These are phyloP conservation scores for Chalciporus sphaerocephalus DNA, from an alignment of 768 basidiomycete genomes.

Conservation along the genomic window DNA sequence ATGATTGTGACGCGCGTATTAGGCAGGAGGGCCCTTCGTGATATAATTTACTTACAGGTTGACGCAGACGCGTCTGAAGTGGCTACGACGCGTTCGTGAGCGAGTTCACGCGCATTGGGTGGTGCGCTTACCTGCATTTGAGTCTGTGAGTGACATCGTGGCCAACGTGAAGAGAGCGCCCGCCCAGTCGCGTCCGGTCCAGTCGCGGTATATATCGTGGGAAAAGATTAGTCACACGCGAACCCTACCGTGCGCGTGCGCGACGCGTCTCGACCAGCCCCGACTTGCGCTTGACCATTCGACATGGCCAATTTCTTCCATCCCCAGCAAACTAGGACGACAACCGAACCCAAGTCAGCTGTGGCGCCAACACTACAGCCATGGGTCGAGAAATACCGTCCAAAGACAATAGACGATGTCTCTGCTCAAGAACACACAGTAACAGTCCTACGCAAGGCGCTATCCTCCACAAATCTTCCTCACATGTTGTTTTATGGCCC, in stretches of 20 bases:
- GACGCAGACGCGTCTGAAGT: conserved; percentile 6
- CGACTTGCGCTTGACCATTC: no score
- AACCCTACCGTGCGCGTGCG: conserved; percentile 46
- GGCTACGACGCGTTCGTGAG: conserved; percentile 11
- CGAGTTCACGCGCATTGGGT: conserved; percentile 2
- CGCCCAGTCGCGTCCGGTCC: conserved; percentile 15
- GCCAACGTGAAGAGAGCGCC: conserved; percentile 8
- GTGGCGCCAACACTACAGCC: conserved; percentile 68
- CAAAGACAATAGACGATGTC: conserved; percentile 96
- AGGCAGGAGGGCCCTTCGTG: background rate
- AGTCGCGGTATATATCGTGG: conserved; percentile 28
- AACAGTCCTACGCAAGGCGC: conserved; percentile 83
- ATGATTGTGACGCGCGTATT: conserved; percentile 1
- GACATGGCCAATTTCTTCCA: conserved; percentile 65
- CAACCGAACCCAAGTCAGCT: conserved; percentile 39
- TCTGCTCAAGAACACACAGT: conserved; percentile 97
- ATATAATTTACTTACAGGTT: conserved; percentile 14
- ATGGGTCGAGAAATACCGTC: conserved; percentile 99
- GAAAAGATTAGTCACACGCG: conserved; percentile 31
- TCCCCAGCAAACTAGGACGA: conserved; percentile 37
- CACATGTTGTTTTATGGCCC: conserved; percentile 99
- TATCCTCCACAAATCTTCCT: conserved; percentile 91
- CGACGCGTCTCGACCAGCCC: conserved; percentile 33
- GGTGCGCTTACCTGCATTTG: conserved; percentile 15
- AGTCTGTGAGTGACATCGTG: conserved; percentile 21